A percentile compares a stretch with the other conserved stretches of the same genome.
These are phyloP conservation scores for Anaeromyces robustus DNA, from an alignment of 192 early-diverging fungal genomes.

Conservation along the genomic window DNA sequence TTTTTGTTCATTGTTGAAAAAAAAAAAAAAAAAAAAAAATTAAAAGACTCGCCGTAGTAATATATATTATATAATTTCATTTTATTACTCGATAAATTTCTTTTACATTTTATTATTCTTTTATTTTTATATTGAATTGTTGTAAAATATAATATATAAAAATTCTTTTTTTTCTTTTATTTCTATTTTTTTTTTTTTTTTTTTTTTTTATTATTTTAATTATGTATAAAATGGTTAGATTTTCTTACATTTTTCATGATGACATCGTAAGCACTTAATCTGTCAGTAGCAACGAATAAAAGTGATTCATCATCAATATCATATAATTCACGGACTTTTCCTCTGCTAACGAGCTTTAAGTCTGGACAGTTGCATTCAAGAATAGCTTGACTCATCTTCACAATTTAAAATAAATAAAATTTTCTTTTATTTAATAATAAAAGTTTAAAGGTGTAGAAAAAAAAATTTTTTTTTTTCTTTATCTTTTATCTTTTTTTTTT, in stretches of 20 bases:
- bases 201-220: background rate
- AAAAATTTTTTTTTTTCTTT: background rate
- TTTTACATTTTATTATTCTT: too few species aligned
- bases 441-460: background rate
- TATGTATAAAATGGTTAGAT: conserved; percentile 1
- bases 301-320: conserved; percentile 69
- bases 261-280: conserved; percentile 95
- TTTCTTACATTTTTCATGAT: conserved; percentile 85
- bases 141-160: too few species aligned
- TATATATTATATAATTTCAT: too few species aligned
- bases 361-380: conserved; percentile 70
- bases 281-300: conserved; percentile 94
- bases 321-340: conserved; percentile 96
- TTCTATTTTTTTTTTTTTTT: too few species aligned
- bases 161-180: too few species aligned
- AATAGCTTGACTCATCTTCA: conserved; percentile 13
- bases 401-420: background rate
- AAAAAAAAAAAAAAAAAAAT: too few species aligned
- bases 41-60: too few species aligned
- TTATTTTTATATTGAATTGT: too few species aligned
- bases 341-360: conserved; percentile 80
- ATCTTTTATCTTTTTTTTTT: too few species aligned
- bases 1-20: too few species aligned
- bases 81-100: too few species aligned
- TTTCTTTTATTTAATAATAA: background rate